phyloP scores from a whole-genome alignment of 2,329 filamentous ascomycete species.

The Pleoardoris graminearum region DNA sequence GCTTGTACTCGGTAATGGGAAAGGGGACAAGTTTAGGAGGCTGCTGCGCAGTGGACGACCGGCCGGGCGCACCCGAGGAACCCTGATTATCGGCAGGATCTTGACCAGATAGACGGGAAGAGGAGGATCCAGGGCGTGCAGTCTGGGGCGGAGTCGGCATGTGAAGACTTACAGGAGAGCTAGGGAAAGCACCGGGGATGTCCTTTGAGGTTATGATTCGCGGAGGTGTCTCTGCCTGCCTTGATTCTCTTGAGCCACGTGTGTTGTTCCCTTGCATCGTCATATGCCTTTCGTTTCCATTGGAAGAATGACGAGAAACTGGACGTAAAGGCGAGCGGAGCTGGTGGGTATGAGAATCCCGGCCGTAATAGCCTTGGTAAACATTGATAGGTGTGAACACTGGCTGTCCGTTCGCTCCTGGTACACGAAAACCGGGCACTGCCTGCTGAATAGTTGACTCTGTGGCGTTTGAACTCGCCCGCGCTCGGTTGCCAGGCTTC shows the following conservation, averaged over 20 bases:
- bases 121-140: constrained; percentile 21
- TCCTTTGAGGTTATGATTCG: constrained; percentile 35
- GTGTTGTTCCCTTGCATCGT: constrained; percentile 3
- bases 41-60: constrained; percentile 27
- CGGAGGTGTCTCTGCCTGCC: constrained; percentile 33
- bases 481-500: constrained; percentile 24
- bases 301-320: constrained; percentile 48
- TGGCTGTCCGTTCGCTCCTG: constrained; percentile 53
- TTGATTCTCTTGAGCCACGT: background rate
- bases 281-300: constrained; percentile 30
- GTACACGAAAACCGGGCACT: constrained; percentile 53
- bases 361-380: constrained; percentile 44
- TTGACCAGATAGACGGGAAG: constrained; percentile 23
- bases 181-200: constrained; percentile 44
- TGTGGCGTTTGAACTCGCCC: constrained; percentile 25
- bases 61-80: constrained; percentile 19
- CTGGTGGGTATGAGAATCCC: constrained; percentile 42
- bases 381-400: constrained; percentile 51
- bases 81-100: constrained; percentile 17
- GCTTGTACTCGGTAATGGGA: constrained; percentile 31
- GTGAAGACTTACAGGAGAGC: constrained; percentile 28
- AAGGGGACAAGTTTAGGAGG: constrained; percentile 32
- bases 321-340: constrained; percentile 44
- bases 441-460: constrained; percentile 21
- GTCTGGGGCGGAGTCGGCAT: constrained; percentile 25